Conservation (phyloP, 2,329 filamentous ascomycete genomes). For the Botrytis cinerea region DNA sequence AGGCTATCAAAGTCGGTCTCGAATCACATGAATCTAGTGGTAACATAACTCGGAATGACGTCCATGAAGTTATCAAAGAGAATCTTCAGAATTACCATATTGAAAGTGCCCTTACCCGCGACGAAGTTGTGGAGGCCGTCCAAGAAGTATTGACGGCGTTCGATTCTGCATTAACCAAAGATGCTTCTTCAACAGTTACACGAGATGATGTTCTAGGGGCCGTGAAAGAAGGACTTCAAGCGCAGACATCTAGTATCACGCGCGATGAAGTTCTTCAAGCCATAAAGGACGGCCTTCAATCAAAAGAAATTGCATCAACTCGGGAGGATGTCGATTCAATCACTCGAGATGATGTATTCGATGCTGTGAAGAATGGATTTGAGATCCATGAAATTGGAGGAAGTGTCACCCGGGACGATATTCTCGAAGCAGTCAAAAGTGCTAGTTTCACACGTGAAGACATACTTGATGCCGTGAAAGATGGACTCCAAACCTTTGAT, state of each 20-base stretch:
- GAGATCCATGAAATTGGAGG: slow-evolving; percentile 65
- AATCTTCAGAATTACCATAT: slow-evolving; percentile 65
- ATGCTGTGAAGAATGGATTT: slow-evolving; percentile 64
- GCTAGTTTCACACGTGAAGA: slow-evolving; percentile 64
- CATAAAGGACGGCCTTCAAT: slow-evolving; percentile 60
- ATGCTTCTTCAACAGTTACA: slow-evolving; percentile 64
- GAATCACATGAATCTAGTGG: slow-evolving; percentile 68
- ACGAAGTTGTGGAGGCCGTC: slow-evolving; percentile 82
- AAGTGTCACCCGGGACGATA: slow-evolving; percentile 62
- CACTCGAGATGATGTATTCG: slow-evolving; percentile 62
- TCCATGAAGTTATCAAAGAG: slow-evolving; percentile 77
- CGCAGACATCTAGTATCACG: slow-evolving; percentile 60
- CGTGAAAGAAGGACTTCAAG: slow-evolving; percentile 82
- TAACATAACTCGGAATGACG: slow-evolving; percentile 74
- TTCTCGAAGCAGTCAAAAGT: slow-evolving; percentile 64
- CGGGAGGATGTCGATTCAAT: slow-evolving; percentile 46
- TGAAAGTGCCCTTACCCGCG: slow-evolving; percentile 69
- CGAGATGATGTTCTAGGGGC: slow-evolving; percentile 81
- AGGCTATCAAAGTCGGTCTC: slow-evolving; percentile 79
- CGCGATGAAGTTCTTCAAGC: slow-evolving; percentile 60
- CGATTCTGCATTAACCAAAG: slow-evolving; percentile 68
- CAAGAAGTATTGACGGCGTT: slow-evolving; percentile 85
- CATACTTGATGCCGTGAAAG: slow-evolving; percentile 63
- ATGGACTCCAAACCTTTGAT: slow-evolving; percentile 57
- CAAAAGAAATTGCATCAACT: slow-evolving; percentile 49